phyloP scores from a whole-genome alignment of 2,329 filamentous ascomycete genomes.

The Calonectria pauciramosa region DNA sequence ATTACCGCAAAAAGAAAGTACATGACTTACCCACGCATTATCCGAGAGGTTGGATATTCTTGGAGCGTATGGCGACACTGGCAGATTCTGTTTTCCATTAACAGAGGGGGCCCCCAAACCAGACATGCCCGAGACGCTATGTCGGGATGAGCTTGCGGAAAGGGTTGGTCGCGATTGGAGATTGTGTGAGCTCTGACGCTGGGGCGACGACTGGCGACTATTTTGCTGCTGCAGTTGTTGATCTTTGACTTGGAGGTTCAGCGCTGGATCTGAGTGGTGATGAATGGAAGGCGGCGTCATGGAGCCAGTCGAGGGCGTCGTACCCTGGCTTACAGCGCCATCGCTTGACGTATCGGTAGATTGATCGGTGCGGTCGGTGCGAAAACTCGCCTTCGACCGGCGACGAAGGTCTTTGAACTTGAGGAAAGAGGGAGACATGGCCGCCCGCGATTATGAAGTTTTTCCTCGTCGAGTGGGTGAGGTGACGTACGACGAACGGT shows the following conservation, averaged over 20 bases:
- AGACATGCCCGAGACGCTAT: constrained; percentile 75
- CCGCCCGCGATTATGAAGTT: constrained; percentile 39
- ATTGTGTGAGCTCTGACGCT: constrained; percentile 42
- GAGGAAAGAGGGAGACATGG: constrained; percentile 76
- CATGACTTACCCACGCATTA: constrained; percentile 81
- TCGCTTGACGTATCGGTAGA: constrained; percentile 75
- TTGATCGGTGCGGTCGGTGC: constrained; percentile 67
- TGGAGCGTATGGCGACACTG: constrained; percentile 85
- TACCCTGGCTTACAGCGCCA: constrained; percentile 68
- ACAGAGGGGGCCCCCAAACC: constrained; percentile 69
- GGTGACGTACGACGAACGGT: constrained; percentile 24
- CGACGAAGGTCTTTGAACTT: constrained; percentile 79
- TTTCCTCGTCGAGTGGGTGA: constrained; percentile 22
- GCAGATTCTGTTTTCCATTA: constrained; percentile 68
- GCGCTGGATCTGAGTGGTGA: constrained; percentile 74
- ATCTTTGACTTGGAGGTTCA: constrained; percentile 72
- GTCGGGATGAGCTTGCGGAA: constrained; percentile 65
- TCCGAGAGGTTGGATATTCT: constrained; percentile 84
- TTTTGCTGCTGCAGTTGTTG: constrained; percentile 32
- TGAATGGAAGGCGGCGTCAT: constrained; percentile 82
- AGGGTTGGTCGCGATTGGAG: constrained; percentile 53
- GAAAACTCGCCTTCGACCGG: constrained; percentile 82
- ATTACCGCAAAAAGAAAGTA: constrained; percentile 32
- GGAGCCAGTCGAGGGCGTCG: constrained; percentile 76
- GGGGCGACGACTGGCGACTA: constrained; percentile 32